phyloP scores from a whole-genome alignment of 2,329 filamentous ascomycete genomes.

The Knoxdaviesia proteae region DNA sequence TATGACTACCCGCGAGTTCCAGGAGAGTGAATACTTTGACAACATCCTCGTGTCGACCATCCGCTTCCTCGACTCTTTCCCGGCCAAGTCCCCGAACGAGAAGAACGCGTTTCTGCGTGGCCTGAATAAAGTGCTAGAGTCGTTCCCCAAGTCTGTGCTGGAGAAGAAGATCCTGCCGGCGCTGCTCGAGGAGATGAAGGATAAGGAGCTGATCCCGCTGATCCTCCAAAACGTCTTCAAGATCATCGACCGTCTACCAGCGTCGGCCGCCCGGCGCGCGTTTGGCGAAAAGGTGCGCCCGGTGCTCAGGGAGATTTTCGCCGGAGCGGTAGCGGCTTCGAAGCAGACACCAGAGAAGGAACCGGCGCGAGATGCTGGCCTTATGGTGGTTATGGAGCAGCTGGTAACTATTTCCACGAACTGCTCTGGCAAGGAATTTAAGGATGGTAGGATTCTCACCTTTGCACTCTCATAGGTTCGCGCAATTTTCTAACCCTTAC shows the following conservation, averaged over 20 bases:
- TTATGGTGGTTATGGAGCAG: conserved; percentile 82
- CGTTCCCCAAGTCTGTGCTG: conserved; percentile 82
- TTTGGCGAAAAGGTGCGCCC: conserved; percentile 81
- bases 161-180: conserved; percentile 87
- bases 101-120: conserved; percentile 85
- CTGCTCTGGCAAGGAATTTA: conserved; percentile 79
- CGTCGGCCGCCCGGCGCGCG: conserved; percentile 39
- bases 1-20: conserved; percentile 75
- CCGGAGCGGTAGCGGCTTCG: conserved; percentile 28
- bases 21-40: conserved; percentile 90
- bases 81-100: conserved; percentile 77
- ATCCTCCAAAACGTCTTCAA: conserved; percentile 87
- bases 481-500: neutral
- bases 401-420: conserved; percentile 57
- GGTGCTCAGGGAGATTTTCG: conserved; percentile 62
- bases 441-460: conserved; percentile 44
- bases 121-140: conserved; percentile 65
- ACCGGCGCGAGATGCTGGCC: conserved; percentile 61
- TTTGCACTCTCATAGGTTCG: neutral
- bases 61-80: conserved; percentile 76
- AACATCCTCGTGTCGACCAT: conserved; percentile 94
- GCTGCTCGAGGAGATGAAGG: conserved; percentile 81
- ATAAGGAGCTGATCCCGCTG: conserved; percentile 64
- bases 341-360: conserved; percentile 48
- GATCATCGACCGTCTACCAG: conserved; percentile 60